Evolutionary conservation across 306 rosid species (phyloP), one percentile per base, ranked within the genome.

Genomic region (Carpinus viminea): DNA sequence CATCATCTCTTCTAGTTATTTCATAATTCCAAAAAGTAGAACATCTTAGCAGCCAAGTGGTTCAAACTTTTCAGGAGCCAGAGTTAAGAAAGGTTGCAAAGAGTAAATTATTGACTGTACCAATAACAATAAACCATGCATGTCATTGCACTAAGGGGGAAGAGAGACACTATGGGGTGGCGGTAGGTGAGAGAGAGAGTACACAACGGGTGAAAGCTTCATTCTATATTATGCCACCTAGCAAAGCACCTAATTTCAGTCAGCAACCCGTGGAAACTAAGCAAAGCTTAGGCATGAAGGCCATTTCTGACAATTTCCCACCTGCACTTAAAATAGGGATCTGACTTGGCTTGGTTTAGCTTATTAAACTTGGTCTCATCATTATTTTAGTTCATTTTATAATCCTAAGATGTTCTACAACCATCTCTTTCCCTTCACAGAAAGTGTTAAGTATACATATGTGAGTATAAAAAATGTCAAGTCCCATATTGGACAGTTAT

Each of bases 201-300:
- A 77, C 21, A 16, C 47, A 43, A 54, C 71, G 59, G 65, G 68
- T 53, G 45, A 0, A 56, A 64, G 21, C 36, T 45, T 43, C 43
- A 74, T 45, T 55, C 54, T 73, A 61, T 28, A 38, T 62, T 20
- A 4, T 70, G 62, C 34, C 55, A 8, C 52, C 36, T 17, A 36
- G 73, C 28, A 52, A 52, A 73, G 55, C 45, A 72, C 31, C 38
- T 8, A 46, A 36, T 66, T 56, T 65, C 53, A 62, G 65, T 54
- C 51, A 36, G n/a, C 34, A 7, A 47, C 59, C 73, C 50, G 68
- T 43, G 56, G 78, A 52, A 70, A 70, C 72, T 41, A 18, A 17
- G 41, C 62, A 53, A 74, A 74, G 46, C 48, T 46, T 45, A 62
- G 73, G 47, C 72, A 73, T 75, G 13, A 76, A 70, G 62, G 73